Conservation (phyloP, 805 yeast species). For the Tetrapisispora fleetii region DNA sequence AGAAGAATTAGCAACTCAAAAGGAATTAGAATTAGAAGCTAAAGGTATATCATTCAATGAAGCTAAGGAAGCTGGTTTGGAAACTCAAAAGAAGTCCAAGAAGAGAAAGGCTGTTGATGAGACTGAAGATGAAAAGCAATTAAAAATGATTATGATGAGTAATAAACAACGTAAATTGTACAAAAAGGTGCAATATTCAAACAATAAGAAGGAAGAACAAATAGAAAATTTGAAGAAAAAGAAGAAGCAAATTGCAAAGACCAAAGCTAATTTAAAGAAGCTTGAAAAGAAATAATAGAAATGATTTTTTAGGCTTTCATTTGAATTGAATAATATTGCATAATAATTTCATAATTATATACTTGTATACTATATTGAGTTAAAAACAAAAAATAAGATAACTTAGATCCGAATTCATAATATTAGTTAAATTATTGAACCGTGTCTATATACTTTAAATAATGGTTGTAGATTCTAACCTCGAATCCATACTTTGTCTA, state of each 20-base stretch:
- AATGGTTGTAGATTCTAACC: constrained; percentile 32
- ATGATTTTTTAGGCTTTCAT: background rate
- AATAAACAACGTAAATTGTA: constrained; percentile 91
- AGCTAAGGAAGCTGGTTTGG: constrained; percentile 32
- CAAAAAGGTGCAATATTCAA: constrained; percentile 89
- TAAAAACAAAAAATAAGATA: background rate
- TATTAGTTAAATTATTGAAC: background rate
- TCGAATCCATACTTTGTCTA: constrained; percentile 70
- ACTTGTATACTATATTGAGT: constrained; percentile 3
- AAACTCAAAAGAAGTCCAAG: constrained; percentile 31
- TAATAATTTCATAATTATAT: background rate
- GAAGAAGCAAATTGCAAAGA: constrained; percentile 60
- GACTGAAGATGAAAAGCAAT: constrained; percentile 71
- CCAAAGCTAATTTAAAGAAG: constrained; percentile 38
- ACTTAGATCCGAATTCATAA: too few species aligned
- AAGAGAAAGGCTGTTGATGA: constrained; percentile 34
- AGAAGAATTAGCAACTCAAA: constrained; percentile 54
- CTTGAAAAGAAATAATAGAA: constrained; percentile 14
- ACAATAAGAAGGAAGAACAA: constrained; percentile 71
- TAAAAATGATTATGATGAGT: constrained; percentile 95
- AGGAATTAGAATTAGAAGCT: constrained; percentile 85
- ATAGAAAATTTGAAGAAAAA: constrained; percentile 58
- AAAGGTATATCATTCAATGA: constrained; percentile 75
- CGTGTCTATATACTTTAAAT: constrained; percentile 1
- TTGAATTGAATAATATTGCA: constrained; percentile 1